These are phyloP conservation scores for Irpex rosettiformis DNA, from an alignment of 1,284 basidiomycete genomes.

Conservation along the genomic window DNA sequence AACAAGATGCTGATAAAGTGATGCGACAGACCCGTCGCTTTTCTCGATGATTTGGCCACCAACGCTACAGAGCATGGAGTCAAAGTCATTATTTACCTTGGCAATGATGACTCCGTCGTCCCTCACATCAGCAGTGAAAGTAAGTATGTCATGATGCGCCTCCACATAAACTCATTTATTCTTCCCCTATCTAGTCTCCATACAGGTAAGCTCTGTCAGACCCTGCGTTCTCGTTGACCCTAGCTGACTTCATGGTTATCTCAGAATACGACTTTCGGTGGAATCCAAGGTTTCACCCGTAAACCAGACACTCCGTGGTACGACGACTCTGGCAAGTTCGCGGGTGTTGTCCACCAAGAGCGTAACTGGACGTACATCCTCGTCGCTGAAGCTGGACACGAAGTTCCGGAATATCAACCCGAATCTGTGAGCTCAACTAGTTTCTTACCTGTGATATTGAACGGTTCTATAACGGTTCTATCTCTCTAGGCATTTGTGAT, in stretches of 20 bases:
- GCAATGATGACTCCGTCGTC: slow-evolving; percentile 23
- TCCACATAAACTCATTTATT: not conserved
- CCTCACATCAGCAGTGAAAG: slow-evolving; percentile 21
- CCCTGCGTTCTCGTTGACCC: not conserved
- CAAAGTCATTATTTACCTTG: slow-evolving; percentile 22
- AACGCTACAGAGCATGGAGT: slow-evolving; percentile 18
- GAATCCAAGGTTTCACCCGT: slow-evolving; percentile 65
- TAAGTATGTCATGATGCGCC: not conserved
- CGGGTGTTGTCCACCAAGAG: slow-evolving; percentile 41
- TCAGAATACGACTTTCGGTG: slow-evolving; percentile 73
- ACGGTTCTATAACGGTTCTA: no score
- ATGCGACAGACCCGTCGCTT: slow-evolving; percentile 18
- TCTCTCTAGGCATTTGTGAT: slow-evolving; percentile 9
- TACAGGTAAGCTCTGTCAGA: not conserved
- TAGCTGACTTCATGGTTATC: slow-evolving; percentile 15
- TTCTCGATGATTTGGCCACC: slow-evolving; percentile 21
- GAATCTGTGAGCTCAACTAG: slow-evolving; percentile 12
- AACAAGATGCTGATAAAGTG: not conserved
- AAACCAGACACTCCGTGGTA: slow-evolving; percentile 64
- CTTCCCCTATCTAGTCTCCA: not conserved
- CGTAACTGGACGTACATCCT: slow-evolving; percentile 29
- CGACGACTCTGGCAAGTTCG: slow-evolving; percentile 54
- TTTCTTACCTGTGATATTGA: slow-evolving; percentile 29
- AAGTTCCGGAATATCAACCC: slow-evolving; percentile 26
- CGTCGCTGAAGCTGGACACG: slow-evolving; percentile 27